phyloP scores from a whole-genome alignment of 2,329 filamentous ascomycete species.

The Mollisia scopiformis region DNA sequence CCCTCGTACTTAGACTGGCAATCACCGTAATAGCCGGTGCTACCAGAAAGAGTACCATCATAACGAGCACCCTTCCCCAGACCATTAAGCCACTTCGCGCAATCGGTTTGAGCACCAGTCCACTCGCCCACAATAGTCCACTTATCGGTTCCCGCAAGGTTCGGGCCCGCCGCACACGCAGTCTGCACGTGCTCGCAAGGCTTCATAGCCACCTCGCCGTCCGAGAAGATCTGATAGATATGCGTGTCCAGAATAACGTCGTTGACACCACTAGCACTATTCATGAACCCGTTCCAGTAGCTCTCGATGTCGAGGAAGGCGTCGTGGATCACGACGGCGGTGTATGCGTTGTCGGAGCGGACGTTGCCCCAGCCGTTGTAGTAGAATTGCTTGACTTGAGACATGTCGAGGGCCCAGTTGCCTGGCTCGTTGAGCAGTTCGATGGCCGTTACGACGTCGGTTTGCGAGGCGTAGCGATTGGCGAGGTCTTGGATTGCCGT shows the following conservation, averaged over 20 bases:
- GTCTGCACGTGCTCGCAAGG: slow-evolving; percentile 44
- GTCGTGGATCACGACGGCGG: slow-evolving; percentile 59
- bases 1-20: slow-evolving; percentile 52
- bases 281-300: slow-evolving; percentile 65
- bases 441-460: slow-evolving; percentile 46
- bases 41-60: slow-evolving; percentile 41
- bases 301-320: slow-evolving; percentile 55
- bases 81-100: slow-evolving; percentile 54
- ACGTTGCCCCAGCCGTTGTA: slow-evolving; percentile 54
- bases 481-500: slow-evolving; percentile 42
- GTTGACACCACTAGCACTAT: slow-evolving; percentile 45
- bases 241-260: slow-evolving; percentile 46
- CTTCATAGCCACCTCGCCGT: slow-evolving; percentile 39
- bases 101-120: slow-evolving; percentile 46
- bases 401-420: slow-evolving; percentile 40
- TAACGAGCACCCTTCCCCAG: slow-evolving; percentile 61
- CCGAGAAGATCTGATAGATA: slow-evolving; percentile 47
- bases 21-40: slow-evolving; percentile 37
- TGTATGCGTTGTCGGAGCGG: slow-evolving; percentile 47
- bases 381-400: slow-evolving; percentile 43
- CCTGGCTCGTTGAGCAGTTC: slow-evolving; percentile 47
- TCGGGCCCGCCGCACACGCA: slow-evolving; percentile 42
- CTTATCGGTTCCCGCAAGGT: slow-evolving; percentile 37
- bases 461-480: slow-evolving; percentile 42
- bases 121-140: slow-evolving; percentile 47